Base-by-base conservation (phyloP, 2,329 filamentous ascomycete species). In the Metarhizium sp. region DNA sequence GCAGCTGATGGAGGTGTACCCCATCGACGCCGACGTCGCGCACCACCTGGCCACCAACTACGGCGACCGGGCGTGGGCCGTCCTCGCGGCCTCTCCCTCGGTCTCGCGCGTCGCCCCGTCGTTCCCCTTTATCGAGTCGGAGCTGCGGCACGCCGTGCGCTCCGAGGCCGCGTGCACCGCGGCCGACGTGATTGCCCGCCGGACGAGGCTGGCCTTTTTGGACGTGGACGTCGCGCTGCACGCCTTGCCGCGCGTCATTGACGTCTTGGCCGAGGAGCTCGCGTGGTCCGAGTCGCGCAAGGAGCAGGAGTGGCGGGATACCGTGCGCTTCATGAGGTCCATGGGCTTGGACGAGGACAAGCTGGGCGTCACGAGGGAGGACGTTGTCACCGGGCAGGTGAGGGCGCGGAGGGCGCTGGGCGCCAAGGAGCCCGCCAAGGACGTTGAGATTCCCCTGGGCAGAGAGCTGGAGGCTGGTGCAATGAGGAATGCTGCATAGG, bases 101-200 rank as follows among this genome's bases (percentile, higher is more conserved):
- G 78, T 83, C 0, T 74, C 78, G 59, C 83, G 85, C 45, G 78
- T 90, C 52, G 79, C 85, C 3, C 67, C 79, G 0, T 72, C 85
- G 14, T 87, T 89, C 66, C 87, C 87, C 38, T 89, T 87, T 67
- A 77, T 89, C 54, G 87, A 90, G 62, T 86, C 86, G 34, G 87
- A 90, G 68, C 76, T 90, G 38, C 80, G 85, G 40, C 87, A 89
- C 69, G 86, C 84, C 10, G 79, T 88, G 25, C 82, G 85, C 57
- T 79, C 86, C 66, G 87, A 90, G 70, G 85, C 87, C 57, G 87
- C 87, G 2, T 84, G 87, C 68, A 87, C 84, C 2, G 85, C 85
- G 2, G 79, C 85, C 49, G 87, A 90, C 66, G 80, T 89, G 40
- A 78, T 90, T 55, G 83, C 86, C 16, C 82, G 87, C 55, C 78